phyloP scores from a whole-genome alignment of 225 moss, liverwort and hornwort genomes.

The Polytrichum commune region DNA sequence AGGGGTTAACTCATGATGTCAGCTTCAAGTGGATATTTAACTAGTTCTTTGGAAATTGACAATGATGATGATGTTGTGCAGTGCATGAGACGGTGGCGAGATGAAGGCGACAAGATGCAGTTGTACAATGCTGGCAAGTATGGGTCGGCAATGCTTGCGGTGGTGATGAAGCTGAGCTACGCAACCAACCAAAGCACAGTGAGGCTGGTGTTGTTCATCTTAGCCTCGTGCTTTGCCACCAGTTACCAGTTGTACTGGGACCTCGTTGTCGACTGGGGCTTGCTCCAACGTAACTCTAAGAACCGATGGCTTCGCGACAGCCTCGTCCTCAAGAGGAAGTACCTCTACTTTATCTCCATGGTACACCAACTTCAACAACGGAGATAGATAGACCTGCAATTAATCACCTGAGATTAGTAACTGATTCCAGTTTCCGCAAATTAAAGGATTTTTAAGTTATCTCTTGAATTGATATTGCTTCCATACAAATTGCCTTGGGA shows the following conservation, averaged over 20 bases:
- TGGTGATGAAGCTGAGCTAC: conserved; percentile 44
- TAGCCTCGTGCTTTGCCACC: conserved; percentile 47
- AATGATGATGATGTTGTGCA: conserved; percentile 4
- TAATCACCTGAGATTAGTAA: too few relatives aligned
- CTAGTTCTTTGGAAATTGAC: too few relatives aligned
- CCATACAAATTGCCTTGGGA: too few relatives aligned
- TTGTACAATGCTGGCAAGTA: conserved; percentile 61
- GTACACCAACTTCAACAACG: conserved; percentile 15
- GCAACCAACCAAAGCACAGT: conserved; percentile 6
- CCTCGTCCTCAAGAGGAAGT: conserved; percentile 48
- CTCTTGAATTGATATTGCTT: neutral
- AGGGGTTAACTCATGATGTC: too few relatives aligned
- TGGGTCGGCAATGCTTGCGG: conserved; percentile 56
- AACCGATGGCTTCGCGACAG: conserved; percentile 62
- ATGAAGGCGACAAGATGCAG: conserved; percentile 45
- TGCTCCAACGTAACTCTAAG: conserved; percentile 35
- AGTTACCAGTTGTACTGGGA: conserved; percentile 62
- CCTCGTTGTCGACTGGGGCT: conserved; percentile 61
- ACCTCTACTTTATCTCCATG: conserved; percentile 54
- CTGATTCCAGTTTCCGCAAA: too few relatives aligned
- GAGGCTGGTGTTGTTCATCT: conserved; percentile 31
- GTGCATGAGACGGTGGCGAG: conserved; percentile 52
- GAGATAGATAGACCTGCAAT: too few relatives aligned
- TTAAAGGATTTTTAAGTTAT: too few relatives aligned
- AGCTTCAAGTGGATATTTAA: too few relatives aligned